Evolutionary conservation across 2,329 filamentous ascomycete genomes (phyloP).

Genomic region (Lithohypha guttulata): DNA sequence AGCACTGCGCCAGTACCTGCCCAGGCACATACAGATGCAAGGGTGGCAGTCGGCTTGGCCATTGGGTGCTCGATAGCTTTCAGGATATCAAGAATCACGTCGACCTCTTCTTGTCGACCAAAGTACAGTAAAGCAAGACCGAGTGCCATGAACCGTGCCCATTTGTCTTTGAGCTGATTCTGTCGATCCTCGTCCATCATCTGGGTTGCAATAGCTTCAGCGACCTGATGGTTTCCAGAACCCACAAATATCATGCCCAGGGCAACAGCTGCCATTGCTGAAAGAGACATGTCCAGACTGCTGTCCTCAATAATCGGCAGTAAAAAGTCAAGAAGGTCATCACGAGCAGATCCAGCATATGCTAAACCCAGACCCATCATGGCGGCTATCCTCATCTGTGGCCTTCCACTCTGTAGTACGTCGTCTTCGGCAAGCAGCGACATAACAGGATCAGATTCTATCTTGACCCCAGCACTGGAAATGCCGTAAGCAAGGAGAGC

Average conservation of each 20-base stretch:
- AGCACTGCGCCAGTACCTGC: slow-evolving; percentile 92
- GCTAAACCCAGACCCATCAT: slow-evolving; percentile 95
- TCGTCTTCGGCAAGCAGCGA: slow-evolving; percentile 72
- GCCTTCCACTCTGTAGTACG: slow-evolving; percentile 67
- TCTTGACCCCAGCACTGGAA: slow-evolving; percentile 81
- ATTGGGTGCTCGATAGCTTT: slow-evolving; percentile 97
- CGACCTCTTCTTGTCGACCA: slow-evolving; percentile 94
- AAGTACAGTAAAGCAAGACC: slow-evolving; percentile 92
- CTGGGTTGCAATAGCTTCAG: slow-evolving; percentile 82
- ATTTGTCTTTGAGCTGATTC: slow-evolving; percentile 90
- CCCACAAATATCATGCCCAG: slow-evolving; percentile 88
- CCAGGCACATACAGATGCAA: slow-evolving; percentile 96
- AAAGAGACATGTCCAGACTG: slow-evolving; percentile 82
- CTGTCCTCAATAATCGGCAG: slow-evolving; percentile 81
- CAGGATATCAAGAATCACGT: slow-evolving; percentile 89
- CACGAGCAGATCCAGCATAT: slow-evolving; percentile 89
- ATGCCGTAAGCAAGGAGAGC: slow-evolving; percentile 89
- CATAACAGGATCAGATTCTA: slow-evolving; percentile 82
- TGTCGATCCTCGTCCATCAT: slow-evolving; percentile 87
- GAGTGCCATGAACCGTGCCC: slow-evolving; percentile 92
- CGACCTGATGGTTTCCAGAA: slow-evolving; percentile 81
- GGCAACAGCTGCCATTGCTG: slow-evolving; percentile 87
- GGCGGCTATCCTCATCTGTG: slow-evolving; percentile 65
- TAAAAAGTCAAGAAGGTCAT: slow-evolving; percentile 73
- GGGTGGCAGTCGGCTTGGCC: slow-evolving; percentile 86